Conservation (phyloP, 495 filamentous ascomycete genomes). For the Talaromyces wortmannii region DNA sequence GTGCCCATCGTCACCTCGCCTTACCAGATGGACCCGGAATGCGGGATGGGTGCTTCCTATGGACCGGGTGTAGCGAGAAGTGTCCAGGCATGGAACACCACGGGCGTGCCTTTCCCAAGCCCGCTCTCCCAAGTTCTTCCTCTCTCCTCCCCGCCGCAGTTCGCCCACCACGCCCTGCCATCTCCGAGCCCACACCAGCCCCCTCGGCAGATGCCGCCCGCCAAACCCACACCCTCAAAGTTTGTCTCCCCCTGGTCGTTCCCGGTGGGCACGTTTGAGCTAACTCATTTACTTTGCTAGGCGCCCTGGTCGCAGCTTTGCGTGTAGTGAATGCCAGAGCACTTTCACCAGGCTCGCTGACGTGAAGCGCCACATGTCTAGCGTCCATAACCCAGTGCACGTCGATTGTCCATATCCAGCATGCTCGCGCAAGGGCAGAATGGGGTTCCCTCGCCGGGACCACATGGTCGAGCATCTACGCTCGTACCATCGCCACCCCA, state of each 20-base stretch:
- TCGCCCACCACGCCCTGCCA: too few species aligned
- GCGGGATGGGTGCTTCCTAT: too few species aligned
- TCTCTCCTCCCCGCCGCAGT: too few species aligned
- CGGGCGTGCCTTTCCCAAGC: too few species aligned
- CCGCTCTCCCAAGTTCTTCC: too few species aligned
- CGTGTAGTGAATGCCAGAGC: conserved; percentile 36
- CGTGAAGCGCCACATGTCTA: conserved; percentile 45
- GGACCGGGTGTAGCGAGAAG: too few species aligned
- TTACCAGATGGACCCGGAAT: too few species aligned
- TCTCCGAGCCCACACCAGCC: too few species aligned
- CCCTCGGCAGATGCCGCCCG: too few species aligned
- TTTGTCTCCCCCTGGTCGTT: not conserved
- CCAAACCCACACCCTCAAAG: too few species aligned
- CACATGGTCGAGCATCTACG: conserved; percentile 85
- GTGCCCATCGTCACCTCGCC: too few species aligned
- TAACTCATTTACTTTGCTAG: not conserved
- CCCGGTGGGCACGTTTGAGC: not conserved
- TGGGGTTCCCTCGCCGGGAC: conserved; percentile 79
- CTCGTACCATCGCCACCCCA: conserved; percentile 58
- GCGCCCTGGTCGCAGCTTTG: conserved; percentile 33
- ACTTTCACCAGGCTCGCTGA: conserved; percentile 47
- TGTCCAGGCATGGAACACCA: too few species aligned
- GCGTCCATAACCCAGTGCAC: conserved; percentile 50
- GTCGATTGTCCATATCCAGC: conserved; percentile 70
- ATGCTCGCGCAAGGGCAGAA: conserved; percentile 71